Percentiles rank a stretch among this genome's conserved stretches.
These are phyloP conservation scores for Verticillium dahliae DNA, from an alignment of 2,329 filamentous ascomycete genomes.

Conservation along the genomic window DNA sequence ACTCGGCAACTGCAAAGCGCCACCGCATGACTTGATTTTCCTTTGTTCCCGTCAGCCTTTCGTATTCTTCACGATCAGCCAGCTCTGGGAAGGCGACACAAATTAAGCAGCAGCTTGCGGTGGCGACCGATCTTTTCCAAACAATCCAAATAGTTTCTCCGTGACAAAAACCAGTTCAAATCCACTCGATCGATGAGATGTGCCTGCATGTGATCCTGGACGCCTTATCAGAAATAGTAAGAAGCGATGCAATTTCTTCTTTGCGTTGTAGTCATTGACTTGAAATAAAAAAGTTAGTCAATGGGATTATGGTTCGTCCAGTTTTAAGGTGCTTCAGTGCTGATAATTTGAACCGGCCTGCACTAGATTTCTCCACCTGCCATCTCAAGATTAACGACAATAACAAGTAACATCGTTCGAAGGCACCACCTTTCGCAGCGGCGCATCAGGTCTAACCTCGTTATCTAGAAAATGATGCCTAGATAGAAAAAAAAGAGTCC, in stretches of 20 bases:
- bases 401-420: too few relatives aligned
- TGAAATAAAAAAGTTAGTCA: neutral
- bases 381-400: too few relatives aligned
- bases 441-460: too few relatives aligned
- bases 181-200: neutral
- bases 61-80: slow-evolving; percentile 21
- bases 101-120: slow-evolving; percentile 27
- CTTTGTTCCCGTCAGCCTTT: slow-evolving; percentile 26
- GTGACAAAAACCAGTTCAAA: neutral
- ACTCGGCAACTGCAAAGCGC: slow-evolving; percentile 20
- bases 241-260: too few relatives aligned
- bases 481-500: neutral
- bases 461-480: too few relatives aligned
- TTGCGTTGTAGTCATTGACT: neutral
- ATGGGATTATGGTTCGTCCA: too few relatives aligned
- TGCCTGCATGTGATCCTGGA: too few relatives aligned
- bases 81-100: slow-evolving; percentile 18
- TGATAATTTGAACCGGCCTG: too few relatives aligned
- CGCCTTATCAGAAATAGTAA: too few relatives aligned
- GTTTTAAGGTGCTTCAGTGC: too few relatives aligned
- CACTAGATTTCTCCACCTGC: too few relatives aligned
- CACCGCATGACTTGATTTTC: slow-evolving; percentile 27
- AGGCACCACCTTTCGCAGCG: too few relatives aligned
- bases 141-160: slow-evolving; percentile 22
- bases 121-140: slow-evolving; percentile 26